These are phyloP conservation scores for Penicillium herquei DNA, from an alignment of 495 filamentous ascomycete genomes.

Conservation along the genomic window DNA sequence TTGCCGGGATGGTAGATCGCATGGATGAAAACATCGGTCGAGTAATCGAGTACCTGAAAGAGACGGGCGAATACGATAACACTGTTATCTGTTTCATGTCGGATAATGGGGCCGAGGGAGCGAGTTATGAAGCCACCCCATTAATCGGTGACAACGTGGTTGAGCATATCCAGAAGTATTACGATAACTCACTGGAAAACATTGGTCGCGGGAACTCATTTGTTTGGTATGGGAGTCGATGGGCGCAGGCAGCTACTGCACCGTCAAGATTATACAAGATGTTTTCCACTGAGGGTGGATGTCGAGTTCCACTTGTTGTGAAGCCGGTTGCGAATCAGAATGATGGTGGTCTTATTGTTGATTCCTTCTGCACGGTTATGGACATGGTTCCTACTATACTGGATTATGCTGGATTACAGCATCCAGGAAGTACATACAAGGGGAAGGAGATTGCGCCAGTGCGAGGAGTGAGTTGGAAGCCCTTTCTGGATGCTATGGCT, in stretches of 20 bases:
- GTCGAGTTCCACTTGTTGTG: conserved; percentile 45
- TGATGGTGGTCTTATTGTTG: background rate
- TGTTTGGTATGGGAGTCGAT: conserved; percentile 60
- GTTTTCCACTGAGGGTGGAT: conserved; percentile 50
- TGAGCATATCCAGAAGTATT: conserved; percentile 44
- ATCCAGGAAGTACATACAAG: conserved; percentile 46
- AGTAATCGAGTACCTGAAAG: conserved; percentile 47
- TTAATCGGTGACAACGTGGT: background rate
- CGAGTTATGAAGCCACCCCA: conserved; percentile 25
- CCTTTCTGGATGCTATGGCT: conserved; percentile 3
- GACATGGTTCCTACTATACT: conserved; percentile 52
- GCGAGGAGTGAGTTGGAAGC: conserved; percentile 36
- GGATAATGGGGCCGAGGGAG: conserved; percentile 57
- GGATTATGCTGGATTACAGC: conserved; percentile 49
- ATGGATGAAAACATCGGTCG: conserved; percentile 53
- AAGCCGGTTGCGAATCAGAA: conserved; percentile 21
- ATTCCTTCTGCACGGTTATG: conserved; percentile 52
- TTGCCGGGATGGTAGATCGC: conserved; percentile 54
- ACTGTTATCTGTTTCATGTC: conserved; percentile 56
- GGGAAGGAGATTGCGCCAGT: conserved; percentile 44
- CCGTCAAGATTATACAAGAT: conserved; percentile 50
- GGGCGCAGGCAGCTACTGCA: conserved; percentile 54
- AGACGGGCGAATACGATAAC: conserved; percentile 52
- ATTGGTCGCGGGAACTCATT: conserved; percentile 55
- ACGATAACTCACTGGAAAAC: conserved; percentile 59